Evolutionary conservation across 805 yeast genomes (phyloP), one percentile per base, ranked within the genome.

Genomic region (Zygosaccharomyces gambellarensis): DNA sequence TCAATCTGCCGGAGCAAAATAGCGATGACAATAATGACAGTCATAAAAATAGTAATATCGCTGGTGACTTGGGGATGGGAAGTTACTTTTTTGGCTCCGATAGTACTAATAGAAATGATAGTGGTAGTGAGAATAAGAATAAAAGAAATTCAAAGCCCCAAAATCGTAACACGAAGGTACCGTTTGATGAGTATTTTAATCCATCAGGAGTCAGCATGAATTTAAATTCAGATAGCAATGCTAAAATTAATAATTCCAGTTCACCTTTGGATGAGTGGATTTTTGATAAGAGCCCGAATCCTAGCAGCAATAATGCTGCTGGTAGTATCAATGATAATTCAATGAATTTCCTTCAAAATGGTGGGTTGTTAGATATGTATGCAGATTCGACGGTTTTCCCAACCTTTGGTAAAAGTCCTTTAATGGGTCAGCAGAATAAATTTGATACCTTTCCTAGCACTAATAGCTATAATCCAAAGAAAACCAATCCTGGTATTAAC

Each of bases 351-450:
- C 14, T 31, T 8, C 41, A 40, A 9, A 47, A 30, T 22, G 68
- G 62, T 48, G 78, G 78, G 1, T 59, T 73, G 17, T 51, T 74
- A 40, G 79, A 75, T 52, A 60, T 71, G 48, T 71, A 74, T 41
- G 52, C 68, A 14, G 65, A 65, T 45, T 55, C 66, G 1, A 56
- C 68, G 5, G 53, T 62, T 5, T 53, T 57, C 11, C 55, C 62
- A 9, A 53, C 60, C 4, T 45, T 58, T 38, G 55, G 63, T 12
- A 57, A 52, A 39, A 56, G 59, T 14, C 48, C 53, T 30, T 39
- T 46, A 43, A 45, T 56, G 29, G 27, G 4, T 9, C 39, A 53
- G 50, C 57, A 57, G 41, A 59, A 61, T 22, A 58, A 47, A 21
- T 42, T 21, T 11, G 45, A 22, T 27, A 25, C 14, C 10, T 19